Percentiles rank a stretch among this genome's conserved stretches.
Conservation (phyloP, 2,329 filamentous ascomycete genomes). For the Botrytis cinerea region DNA sequence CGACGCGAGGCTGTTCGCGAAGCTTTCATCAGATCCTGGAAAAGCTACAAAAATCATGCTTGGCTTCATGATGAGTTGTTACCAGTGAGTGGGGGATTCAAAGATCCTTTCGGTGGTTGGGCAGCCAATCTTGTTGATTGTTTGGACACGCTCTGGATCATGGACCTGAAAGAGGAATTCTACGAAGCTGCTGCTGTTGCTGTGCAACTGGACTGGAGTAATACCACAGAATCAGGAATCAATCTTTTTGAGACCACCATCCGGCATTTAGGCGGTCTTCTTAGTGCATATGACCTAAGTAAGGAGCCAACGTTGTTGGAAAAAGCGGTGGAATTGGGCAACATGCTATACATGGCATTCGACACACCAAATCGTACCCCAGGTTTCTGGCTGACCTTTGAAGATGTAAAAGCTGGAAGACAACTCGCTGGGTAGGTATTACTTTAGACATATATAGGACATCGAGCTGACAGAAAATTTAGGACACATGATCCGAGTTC, state of each 20-base stretch:
- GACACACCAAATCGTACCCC: conserved; percentile 40
- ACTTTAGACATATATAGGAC: not conserved
- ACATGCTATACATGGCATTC: conserved; percentile 45
- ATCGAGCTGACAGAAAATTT: not conserved
- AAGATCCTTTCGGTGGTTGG: conserved; percentile 87
- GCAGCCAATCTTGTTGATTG: conserved; percentile 80
- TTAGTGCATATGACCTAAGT: conserved; percentile 43
- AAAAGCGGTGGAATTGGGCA: conserved; percentile 39
- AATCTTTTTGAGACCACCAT: conserved; percentile 46
- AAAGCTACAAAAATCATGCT: conserved; percentile 76
- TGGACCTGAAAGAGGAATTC: conserved; percentile 76
- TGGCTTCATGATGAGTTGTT: conserved; percentile 83
- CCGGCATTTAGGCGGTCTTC: conserved; percentile 43
- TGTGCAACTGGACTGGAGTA: conserved; percentile 49
- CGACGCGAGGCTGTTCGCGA: conserved; percentile 30
- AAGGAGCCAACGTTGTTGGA: conserved; percentile 34
- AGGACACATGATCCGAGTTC: conserved; percentile 17
- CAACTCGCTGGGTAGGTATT: conserved; percentile 3
- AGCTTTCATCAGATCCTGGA: conserved; percentile 57
- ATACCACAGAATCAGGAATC: conserved; percentile 25
- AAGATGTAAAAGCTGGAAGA: conserved; percentile 16
- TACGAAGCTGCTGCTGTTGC: conserved; percentile 59
- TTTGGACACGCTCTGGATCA: conserved; percentile 82
- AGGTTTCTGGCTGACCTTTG: conserved; percentile 22
- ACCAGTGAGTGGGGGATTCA: conserved; percentile 65